A percentile compares a stretch with the other conserved stretches of the same genome.
Conservation (phyloP, 192 early-diverging fungal genomes). For the Fimicolochytrium jonesii region DNA sequence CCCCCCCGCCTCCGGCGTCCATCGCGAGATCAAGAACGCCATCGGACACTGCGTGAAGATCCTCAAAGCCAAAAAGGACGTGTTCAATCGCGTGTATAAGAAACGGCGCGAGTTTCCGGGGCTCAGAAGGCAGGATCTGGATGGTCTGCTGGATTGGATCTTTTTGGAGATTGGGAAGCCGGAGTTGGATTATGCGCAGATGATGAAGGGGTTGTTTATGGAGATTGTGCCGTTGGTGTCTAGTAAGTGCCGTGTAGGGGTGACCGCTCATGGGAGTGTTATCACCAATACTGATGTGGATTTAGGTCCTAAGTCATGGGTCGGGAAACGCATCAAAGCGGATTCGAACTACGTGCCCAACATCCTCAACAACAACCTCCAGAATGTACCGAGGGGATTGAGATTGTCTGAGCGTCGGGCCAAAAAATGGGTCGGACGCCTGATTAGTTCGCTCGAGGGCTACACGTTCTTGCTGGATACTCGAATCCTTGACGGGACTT, state of each 20-base stretch:
- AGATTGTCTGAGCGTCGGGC: slow-evolving; percentile 15
- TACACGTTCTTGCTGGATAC: slow-evolving; percentile 36
- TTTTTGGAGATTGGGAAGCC: slow-evolving; percentile 48
- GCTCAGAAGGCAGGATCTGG: slow-evolving; percentile 38
- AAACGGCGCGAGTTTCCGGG: slow-evolving; percentile 48
- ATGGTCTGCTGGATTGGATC: slow-evolving; percentile 51
- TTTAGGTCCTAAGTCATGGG: slow-evolving; percentile 12
- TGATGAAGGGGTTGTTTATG: slow-evolving; percentile 59
- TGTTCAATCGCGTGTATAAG: slow-evolving; percentile 45
- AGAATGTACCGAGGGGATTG: not conserved
- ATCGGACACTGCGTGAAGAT: slow-evolving; percentile 61
- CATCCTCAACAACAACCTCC: slow-evolving; percentile 4
- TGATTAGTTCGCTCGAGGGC: slow-evolving; percentile 26
- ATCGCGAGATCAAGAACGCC: slow-evolving; percentile 43
- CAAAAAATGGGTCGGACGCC: slow-evolving; percentile 17
- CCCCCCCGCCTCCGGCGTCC: slow-evolving; percentile 53
- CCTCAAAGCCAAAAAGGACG: slow-evolving; percentile 41
- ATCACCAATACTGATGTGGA: too few species aligned
- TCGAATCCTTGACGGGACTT: slow-evolving; percentile 5
- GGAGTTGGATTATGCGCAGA: slow-evolving; percentile 58
- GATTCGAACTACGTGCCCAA: not conserved
- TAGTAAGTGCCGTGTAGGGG: too few species aligned
- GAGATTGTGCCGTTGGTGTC: slow-evolving; percentile 38
- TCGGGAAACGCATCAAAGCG: not conserved
- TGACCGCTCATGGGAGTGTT: too few species aligned